Base-by-base conservation (phyloP, 345 rosid species). In the Camelina hispida region DNA sequence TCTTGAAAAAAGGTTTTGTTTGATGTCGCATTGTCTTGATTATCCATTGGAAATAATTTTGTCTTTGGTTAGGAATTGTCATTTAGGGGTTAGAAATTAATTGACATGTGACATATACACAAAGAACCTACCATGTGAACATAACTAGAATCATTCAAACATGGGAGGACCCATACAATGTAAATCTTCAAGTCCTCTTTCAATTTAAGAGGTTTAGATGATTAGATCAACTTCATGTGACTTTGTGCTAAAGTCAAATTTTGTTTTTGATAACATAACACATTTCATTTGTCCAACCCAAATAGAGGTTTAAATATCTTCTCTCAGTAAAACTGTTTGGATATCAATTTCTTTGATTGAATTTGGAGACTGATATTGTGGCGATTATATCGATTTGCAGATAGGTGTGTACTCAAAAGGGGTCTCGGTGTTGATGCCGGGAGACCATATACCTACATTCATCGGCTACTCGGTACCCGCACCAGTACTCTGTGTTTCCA, bases 391-490 rank as follows among this genome's bases (percentile, higher is more conserved):
- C 9, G 60, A 69, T 79, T 4, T 77, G 71, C 87, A 93, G 93
- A 85, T 89, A 88, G 87, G 76, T 5, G 82, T 88, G 43, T 89
- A 91, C 74, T 84, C 89, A 23, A 87, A 75, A 71, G 94, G 87
- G 54, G 91, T 91, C 66, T 93, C 93, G 0, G 97, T 93, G 6
- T 64, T 93, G 74, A 93, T 93, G 96, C 96, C 92, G 0, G 93
- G 97, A 75, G 87, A 93, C 30, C 69, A 78, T 37, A 69, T 86
- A 37, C 97, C 96, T 8, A 81, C 96, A 2, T 93, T 81, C 84
- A 87, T 91, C 4, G 96, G 9, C 10, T 35, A 35, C 40, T 93
- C 1, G 83, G 80, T 17, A 35, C 96, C 86, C 7, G 92, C 84
- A 15, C 86, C 96, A 0, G 77, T 64, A 34, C 85, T 87, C 0